Base-by-base conservation (phyloP, 176 grass and related monocot genomes). In the Puya raimondii region DNA sequence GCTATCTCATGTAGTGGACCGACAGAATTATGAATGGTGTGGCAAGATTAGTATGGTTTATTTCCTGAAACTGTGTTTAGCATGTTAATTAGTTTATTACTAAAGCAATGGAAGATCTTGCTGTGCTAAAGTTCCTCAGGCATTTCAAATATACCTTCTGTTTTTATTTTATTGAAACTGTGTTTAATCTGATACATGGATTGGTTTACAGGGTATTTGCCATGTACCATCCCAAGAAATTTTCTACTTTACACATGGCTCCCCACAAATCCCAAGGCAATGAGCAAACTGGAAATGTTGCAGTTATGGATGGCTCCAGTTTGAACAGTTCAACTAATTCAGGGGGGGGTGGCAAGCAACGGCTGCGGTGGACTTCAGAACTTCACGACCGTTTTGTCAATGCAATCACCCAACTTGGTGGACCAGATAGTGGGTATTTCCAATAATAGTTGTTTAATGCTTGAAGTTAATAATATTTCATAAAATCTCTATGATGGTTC, bases 351-450 rank as follows among this genome's bases (percentile, higher is more conserved):
- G 89, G 86, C 57, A 97, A 97, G 64, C 89, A 97, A 72, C 76
- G 93, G 8, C 56, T 97, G 63, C 72, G 93, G 64, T 97, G 93
- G 93, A 97, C 89, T 52, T 85, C 93, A 42, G 93, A 97, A 84
- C 93, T 97, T 67, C 93, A 97, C 68, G 88, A 85, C 59, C 89
- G 89, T 56, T 97, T 97, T 87, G 93, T 97, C 76, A 84, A 92
- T 92, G 93, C 93, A 50, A 97, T 97, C 5, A 73, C 86, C 10
- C 89, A 97, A 56, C 93, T 97, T 51, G 93, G 93, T 76, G 93
- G 93, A 83, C 89, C 93, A 87, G 93, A 97, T 79, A 87, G 93
- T 97, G 86, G 80, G 88, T 89, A 89, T 87, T 91, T 84, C 86
- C 79, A 77, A 70, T 78, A 51, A 61, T 73, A 33, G 11, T 76